Evolutionary conservation across 345 rosid species (phyloP).

Genomic region (Eutrema japonicum): DNA sequence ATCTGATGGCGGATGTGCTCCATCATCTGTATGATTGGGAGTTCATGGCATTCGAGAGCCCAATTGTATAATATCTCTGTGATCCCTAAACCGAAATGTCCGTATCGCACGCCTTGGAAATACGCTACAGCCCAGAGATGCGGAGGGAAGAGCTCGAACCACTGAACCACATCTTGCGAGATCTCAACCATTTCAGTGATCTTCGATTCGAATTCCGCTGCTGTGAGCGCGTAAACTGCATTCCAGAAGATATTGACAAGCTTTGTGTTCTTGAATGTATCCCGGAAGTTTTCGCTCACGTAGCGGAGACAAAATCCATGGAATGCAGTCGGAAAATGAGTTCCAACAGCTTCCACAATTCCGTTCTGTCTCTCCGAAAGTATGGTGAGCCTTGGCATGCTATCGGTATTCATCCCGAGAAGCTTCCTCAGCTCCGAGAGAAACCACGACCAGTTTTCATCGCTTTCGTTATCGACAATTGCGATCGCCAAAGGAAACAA

Average conservation of each 20-base stretch:
- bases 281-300: constrained; percentile 89
- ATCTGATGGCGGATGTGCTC: constrained; percentile 78
- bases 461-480: constrained; percentile 74
- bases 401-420: constrained; percentile 87
- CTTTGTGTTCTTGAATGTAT: constrained; percentile 91
- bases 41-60: constrained; percentile 98
- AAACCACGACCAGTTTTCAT: constrained; percentile 99
- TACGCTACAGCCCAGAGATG: constrained; percentile 94
- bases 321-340: constrained; percentile 93
- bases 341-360: constrained; percentile 88
- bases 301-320: constrained; percentile 94
- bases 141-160: constrained; percentile 86
- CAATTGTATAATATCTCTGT: constrained; percentile 84
- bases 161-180: constrained; percentile 70
- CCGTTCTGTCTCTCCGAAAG: constrained; percentile 90
- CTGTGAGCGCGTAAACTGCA: constrained; percentile 91
- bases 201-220: constrained; percentile 81
- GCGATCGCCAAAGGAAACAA: constrained; percentile 94
- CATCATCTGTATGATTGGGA: constrained; percentile 93
- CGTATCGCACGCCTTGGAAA: constrained; percentile 86
- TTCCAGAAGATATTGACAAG: constrained; percentile 94
- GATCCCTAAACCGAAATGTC: constrained; percentile 85
- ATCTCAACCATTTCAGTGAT: constrained; percentile 88
- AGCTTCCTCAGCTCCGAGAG: constrained; percentile 94
- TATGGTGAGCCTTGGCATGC: constrained; percentile 97